Base-by-base conservation (phyloP, 495 filamentous ascomycete genomes). In the Chaetomidium leptoderma region DNA sequence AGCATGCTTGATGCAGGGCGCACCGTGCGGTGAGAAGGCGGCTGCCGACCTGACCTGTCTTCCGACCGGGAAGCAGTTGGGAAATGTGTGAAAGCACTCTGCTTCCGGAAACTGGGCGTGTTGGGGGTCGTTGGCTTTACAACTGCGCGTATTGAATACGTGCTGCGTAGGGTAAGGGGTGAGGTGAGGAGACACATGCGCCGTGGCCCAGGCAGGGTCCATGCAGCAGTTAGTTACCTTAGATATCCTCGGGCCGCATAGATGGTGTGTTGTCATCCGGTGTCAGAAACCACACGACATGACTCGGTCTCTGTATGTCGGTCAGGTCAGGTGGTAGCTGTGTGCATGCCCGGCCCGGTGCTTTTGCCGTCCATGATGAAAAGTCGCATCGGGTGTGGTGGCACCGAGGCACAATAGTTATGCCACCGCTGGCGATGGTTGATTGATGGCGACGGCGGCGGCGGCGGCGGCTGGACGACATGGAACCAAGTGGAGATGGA, bases 341-440 rank as follows among this genome's bases (percentile, higher is more conserved):
- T 16, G 9, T 13, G 16, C 14, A n/a, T 13, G 36, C 27, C 13
- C 29, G 46, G 30, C 19, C 46, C 46, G 46, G 14, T 9, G 45
- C 3, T 14, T 23, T 19, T 33, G 3, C n/a, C 6, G 43, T 14
- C 13, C 17, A 53, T 36, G 48, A 37, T n/a, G 13, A 29, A 17
- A 61, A 17, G 45, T 14, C 47, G 47, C 47, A 47, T 47, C 46
- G 29, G 42, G 49, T 54, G 60, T 51, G 55, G 55, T 58, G 55
- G 59, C 44, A 53, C 39, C 45, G 44, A 26, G 44, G 21, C 19
- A 23, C 8, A 27, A 32, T 21, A 23, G 21, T n/a, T n/a, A 44
- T 44, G 42, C 9, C 37, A 7, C 26, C 44, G 37, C 32, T 32
- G 37, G 51, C n/a, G 4, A 29, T 5, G 27, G n/a, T n/a, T n/a